These are phyloP conservation scores for Glaciozyma antarctica DNA, from an alignment of 768 basidiomycete genomes.

Conservation along the genomic window DNA sequence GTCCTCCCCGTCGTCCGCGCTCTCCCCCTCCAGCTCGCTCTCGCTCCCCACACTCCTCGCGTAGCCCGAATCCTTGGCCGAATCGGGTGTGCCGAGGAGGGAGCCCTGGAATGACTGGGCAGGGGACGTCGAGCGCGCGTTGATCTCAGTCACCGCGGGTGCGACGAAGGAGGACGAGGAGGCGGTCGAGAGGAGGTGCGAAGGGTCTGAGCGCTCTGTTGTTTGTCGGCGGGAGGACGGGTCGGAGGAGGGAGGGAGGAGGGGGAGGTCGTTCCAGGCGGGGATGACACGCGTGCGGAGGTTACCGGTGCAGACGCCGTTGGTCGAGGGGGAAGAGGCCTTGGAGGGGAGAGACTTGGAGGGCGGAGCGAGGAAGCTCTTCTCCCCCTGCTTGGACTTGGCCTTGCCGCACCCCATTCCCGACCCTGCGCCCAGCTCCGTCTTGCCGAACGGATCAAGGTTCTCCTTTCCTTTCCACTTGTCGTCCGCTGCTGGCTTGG, in stretches of 20 bases:
- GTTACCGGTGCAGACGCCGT: slow-evolving; percentile 23
- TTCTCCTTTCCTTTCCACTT: slow-evolving; percentile 21
- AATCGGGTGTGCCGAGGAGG: slow-evolving; percentile 3
- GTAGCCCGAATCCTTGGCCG: slow-evolving; percentile 22
- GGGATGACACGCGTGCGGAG: slow-evolving; percentile 20
- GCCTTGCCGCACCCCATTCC: neutral
- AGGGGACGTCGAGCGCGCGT: neutral
- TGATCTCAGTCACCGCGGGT: neutral
- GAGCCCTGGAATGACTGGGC: neutral
- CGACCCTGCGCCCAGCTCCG: neutral
- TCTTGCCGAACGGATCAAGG: slow-evolving; percentile 12
- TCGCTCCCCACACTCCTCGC: slow-evolving; percentile 3
- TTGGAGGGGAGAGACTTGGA: neutral
- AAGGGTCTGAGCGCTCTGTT: neutral
- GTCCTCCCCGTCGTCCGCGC: neutral
- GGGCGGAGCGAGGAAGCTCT: neutral
- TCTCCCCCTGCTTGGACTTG: neutral
- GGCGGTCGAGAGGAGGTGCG: neutral
- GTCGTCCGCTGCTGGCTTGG: neutral
- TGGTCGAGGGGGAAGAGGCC: neutral
- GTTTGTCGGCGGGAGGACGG: neutral
- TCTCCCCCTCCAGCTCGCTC: slow-evolving; percentile 8
- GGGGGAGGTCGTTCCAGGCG: neutral
- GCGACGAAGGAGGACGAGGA: neutral
- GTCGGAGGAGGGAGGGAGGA: neutral